Base-by-base conservation (phyloP, 2,329 filamentous ascomycete genomes). In the Aspergillus sp. region DNA sequence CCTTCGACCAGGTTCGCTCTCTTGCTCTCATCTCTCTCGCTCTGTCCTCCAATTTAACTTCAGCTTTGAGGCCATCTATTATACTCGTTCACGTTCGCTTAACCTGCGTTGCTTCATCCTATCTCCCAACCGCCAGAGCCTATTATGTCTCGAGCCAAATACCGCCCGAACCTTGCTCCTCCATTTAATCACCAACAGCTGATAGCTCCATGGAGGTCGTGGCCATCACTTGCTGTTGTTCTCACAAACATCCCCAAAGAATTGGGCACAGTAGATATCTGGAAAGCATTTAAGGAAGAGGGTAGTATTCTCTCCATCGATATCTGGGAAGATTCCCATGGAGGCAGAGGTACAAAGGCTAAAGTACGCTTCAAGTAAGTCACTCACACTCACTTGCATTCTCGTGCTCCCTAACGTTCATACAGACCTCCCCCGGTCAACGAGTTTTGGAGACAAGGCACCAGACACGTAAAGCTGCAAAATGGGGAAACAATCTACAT, bases 271-370 rank as follows among this genome's bases (percentile, higher is more conserved):
- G 67, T 69, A 7, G 68, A 67, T 4, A 63, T 90, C 2, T 85
- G 81, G 69, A 66, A 76, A 2, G 79, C 79, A 17, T 84, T 91
- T 60, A 69, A 73, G 1, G 59, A 64, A 0, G 76, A 85, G 57
- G 86, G 87, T 1, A 74, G 73, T 6, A 78, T 90, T 12, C 72
- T 71, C 3, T 81, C 74, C 37, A 83, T 90, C 37, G 84, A 88
- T 14, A 75, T 89, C 1, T 81, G 77, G 49, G 79, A 83, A 47
- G 67, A 76, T 49, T 59, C 63, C 6, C 61, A 73, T 31, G 74
- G 82, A n/a, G 57, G 73, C 25, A 67, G 73, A 54, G 71, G 72
- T 33, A 73, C 75, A 0, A 69, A 43, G 23, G 85, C 77, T 1
- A 79, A 76, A 17, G 71, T 90, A 35, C 77, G 75, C 2, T 89